A percentile compares a stretch with the other conserved stretches of the same genome.
These are phyloP conservation scores for Schizosaccharomyces lindneri DNA, from an alignment of 805 yeast species.

Conservation along the genomic window DNA sequence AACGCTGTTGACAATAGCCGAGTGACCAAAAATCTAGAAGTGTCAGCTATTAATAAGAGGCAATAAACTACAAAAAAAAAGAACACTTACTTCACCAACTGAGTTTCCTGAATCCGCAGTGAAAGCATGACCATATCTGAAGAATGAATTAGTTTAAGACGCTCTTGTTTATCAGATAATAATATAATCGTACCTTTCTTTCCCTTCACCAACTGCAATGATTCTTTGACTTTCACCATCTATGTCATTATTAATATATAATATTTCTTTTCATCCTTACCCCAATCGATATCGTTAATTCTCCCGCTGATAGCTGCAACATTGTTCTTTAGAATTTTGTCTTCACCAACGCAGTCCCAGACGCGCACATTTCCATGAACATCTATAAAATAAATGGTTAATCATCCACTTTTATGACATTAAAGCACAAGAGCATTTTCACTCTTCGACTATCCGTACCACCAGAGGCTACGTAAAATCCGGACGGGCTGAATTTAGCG, in stretches of 20 bases:
- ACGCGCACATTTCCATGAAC: constrained; percentile 69
- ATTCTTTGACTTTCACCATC: constrained; percentile 58
- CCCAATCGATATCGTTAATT: constrained; percentile 74
- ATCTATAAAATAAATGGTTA: constrained; percentile 12
- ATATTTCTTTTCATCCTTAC: neutral
- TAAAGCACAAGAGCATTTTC: neutral
- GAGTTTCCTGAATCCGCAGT: constrained; percentile 88
- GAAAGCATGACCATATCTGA: constrained; percentile 51
- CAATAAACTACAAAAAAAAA: neutral
- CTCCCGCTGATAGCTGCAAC: constrained; percentile 51
- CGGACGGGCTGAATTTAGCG: constrained; percentile 71
- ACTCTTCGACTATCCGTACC: constrained; percentile 13
- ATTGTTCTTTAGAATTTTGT: constrained; percentile 42
- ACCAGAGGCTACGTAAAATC: constrained; percentile 75
- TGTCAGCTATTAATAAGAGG: neutral
- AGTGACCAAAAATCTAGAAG: constrained; percentile 53
- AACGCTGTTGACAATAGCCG: constrained; percentile 61
- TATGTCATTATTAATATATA: neutral
- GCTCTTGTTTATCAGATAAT: neutral
- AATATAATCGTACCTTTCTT: constrained; percentile 31
- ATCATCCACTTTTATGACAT: neutral
- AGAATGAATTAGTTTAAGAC: neutral
- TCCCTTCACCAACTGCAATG: constrained; percentile 88
- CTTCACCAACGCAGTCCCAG: constrained; percentile 48
- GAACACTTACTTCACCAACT: constrained; percentile 40